These are phyloP conservation scores for Fistulinella cinereoalba DNA, from an alignment of 1,284 basidiomycete species.

Conservation along the genomic window DNA sequence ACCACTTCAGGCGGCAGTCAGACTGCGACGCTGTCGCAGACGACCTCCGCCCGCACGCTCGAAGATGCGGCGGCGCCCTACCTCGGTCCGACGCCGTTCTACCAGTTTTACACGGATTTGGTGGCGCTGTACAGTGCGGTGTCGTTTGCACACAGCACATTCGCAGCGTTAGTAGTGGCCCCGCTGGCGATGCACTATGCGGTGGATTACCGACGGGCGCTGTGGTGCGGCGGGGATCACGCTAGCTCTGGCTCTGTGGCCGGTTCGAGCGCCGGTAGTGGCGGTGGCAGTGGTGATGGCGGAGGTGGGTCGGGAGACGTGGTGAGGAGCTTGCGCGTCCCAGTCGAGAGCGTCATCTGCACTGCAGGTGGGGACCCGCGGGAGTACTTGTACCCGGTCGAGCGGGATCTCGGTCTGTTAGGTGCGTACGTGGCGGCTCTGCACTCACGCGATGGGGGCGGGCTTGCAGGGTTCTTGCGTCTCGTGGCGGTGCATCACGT, in stretches of 20 bases:
- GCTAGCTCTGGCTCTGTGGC: constrained; percentile 40
- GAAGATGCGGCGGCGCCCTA: constrained; percentile 62
- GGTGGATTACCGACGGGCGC: constrained; percentile 77
- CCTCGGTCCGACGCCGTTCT: constrained; percentile 78
- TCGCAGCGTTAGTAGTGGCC: constrained; percentile 75
- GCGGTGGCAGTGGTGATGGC: not conserved
- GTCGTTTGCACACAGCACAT: constrained; percentile 81
- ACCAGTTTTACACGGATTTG: constrained; percentile 93
- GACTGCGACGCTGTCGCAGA: not conserved
- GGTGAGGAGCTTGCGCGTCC: constrained; percentile 55
- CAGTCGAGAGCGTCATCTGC: constrained; percentile 36
- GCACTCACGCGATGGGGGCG: constrained; percentile 29
- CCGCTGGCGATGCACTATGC: constrained; percentile 74
- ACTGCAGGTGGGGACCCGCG: constrained; percentile 36
- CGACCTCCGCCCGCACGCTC: constrained; percentile 33
- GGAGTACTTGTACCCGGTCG: constrained; percentile 72
- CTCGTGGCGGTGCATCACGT: constrained; percentile 80
- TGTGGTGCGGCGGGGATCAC: constrained; percentile 69
- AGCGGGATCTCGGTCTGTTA: constrained; percentile 66
- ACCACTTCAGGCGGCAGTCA: no score
- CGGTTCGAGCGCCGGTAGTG: not conserved
- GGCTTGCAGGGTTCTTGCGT: constrained; percentile 58
- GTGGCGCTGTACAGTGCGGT: constrained; percentile 86
- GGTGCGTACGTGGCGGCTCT: constrained; percentile 55
- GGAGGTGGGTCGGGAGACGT: constrained; percentile 32